Base-by-base conservation (phyloP, 805 yeast species). In the Cyberlindnera nakhonratchasimensis region DNA sequence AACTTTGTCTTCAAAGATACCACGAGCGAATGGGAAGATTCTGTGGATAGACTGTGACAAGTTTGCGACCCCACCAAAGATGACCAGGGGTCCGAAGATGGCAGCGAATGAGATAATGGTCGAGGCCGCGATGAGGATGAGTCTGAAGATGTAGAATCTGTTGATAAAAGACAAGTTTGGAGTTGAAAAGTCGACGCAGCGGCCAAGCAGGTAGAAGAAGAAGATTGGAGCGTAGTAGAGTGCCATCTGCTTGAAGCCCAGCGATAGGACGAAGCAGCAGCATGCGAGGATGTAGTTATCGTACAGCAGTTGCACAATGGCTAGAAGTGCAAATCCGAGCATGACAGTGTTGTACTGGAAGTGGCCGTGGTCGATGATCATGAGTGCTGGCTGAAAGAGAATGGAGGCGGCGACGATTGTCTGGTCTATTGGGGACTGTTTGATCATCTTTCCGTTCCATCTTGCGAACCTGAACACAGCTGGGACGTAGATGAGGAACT, bases 1-100 rank as follows among this genome's bases (percentile, higher is more conserved):
- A 13, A 93, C 98, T 61, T 93, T 93, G 59, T 93, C 98, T 62
- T 93, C 99, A 72, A 95, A 93, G 7, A 93, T 72, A 1, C 99
- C 99, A 58, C 98, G 75, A 34, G 80, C 77, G 52, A 93, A 91
- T 1, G 99, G 99, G 62, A 93, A 93, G 23, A 91, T 82, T 48
- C 98, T 74, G 32, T 86, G 95, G 21, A 63, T 49, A 1, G 83
- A 58, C 52, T 80, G 82, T 4, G 58, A 43, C 2, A 74, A 46
- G 29, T 66, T 69, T 2, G 52, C 45, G 2, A 63, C 14, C 12
- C 71, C 71, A 6, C 77, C 76, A 45, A 61, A 55, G 2, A 76
- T 29, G 14, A 78, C 63, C 36, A 88, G 72, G 4, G 98, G 98
- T 0, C 67, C 59, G 45, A 86, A 67, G 25, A 80, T 56, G 0